Evolutionary conservation across 192 early-diverging fungal genomes (phyloP).

Genomic region (Coemansia sp.): DNA sequence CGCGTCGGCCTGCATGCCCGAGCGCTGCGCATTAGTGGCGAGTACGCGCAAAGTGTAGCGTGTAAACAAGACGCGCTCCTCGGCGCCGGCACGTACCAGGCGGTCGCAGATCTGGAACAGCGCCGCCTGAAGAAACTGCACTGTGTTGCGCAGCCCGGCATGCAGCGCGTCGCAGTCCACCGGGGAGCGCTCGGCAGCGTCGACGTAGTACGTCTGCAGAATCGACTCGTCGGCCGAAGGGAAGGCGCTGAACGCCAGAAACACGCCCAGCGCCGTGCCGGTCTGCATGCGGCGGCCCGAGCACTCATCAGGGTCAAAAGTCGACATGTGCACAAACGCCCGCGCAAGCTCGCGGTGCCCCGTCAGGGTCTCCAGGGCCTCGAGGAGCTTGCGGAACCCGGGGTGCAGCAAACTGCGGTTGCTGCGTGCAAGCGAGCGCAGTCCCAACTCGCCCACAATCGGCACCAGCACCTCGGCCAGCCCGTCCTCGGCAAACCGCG

Average conservation of each 20-base stretch:
- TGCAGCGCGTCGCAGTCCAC: conserved; percentile 58
- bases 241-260: conserved; percentile 42
- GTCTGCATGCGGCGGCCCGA: conserved; percentile 35
- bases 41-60: conserved; percentile 65
- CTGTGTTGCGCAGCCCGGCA: conserved; percentile 57
- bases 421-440: conserved; percentile 19
- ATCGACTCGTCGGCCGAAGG: conserved; percentile 32
- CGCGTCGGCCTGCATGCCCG: conserved; percentile 76
- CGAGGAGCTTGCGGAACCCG: conserved; percentile 43
- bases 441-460: conserved; percentile 27
- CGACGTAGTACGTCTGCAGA: conserved; percentile 28
- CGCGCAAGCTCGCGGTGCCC: conserved; percentile 16
- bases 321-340: conserved; percentile 29
- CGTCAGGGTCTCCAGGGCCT: conserved; percentile 29
- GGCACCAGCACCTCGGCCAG: conserved; percentile 37
- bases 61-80: conserved; percentile 59
- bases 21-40: conserved; percentile 66
- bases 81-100: conserved; percentile 66
- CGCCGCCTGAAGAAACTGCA: conserved; percentile 56
- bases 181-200: conserved; percentile 54
- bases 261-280: conserved; percentile 32
- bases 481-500: conserved; percentile 33
- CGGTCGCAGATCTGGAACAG: conserved; percentile 56
- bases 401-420: conserved; percentile 43
- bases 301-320: conserved; percentile 36